These are phyloP conservation scores for Strobilomyces confusus DNA, from an alignment of 768 basidiomycete genomes.

Conservation along the genomic window DNA sequence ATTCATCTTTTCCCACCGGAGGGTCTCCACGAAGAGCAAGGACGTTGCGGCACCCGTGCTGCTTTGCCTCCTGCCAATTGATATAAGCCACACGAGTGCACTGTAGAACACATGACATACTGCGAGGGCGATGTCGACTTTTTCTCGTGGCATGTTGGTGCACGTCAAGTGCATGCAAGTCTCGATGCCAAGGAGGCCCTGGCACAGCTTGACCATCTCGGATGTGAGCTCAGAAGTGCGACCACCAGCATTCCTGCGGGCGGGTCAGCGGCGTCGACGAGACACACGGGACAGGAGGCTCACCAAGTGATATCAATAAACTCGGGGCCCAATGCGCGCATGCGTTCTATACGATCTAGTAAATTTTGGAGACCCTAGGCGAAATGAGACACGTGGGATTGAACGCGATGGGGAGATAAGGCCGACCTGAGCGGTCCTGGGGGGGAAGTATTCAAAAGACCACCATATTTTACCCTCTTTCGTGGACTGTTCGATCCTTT, in stretches of 20 bases:
- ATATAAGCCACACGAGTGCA: constrained; percentile 1
- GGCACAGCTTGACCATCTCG: constrained; percentile 92
- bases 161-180: constrained; percentile 99
- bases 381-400: neutral
- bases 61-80: constrained; percentile 74
- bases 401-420: neutral
- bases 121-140: constrained; percentile 85
- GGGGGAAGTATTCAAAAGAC: constrained; percentile 99
- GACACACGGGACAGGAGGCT: constrained; percentile 13
- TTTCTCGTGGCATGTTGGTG: constrained; percentile 96
- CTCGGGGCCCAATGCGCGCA: constrained; percentile 92
- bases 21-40: constrained; percentile 94
- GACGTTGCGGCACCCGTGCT: constrained; percentile 86
- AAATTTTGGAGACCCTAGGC: constrained; percentile 72
- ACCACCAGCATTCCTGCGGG: constrained; percentile 88
- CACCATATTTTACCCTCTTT: constrained; percentile 91
- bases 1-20: constrained; percentile 80
- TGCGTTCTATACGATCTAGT: constrained; percentile 96
- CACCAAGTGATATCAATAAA: constrained; percentile 98
- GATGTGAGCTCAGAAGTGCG: constrained; percentile 92
- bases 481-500: constrained; percentile 84
- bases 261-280: constrained; percentile 1
- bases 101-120: constrained; percentile 45
- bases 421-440: constrained; percentile 85
- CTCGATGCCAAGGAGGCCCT: constrained; percentile 88